A percentile compares a stretch with the other conserved stretches of the same genome.
Evolutionary conservation across 805 yeast species (phyloP).

Genomic region (Ogataea neopini): DNA sequence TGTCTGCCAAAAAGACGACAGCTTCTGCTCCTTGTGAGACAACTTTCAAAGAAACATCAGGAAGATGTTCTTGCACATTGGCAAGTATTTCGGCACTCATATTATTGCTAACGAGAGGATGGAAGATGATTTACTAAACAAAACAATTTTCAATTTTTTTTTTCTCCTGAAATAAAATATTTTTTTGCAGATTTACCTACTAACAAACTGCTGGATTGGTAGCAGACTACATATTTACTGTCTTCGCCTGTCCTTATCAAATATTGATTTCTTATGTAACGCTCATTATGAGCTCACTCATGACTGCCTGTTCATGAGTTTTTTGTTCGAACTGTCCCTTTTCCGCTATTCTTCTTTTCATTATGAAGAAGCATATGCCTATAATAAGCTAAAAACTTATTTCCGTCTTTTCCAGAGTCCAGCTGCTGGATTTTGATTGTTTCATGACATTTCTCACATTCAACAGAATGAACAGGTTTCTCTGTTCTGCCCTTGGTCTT

Average conservation of each 20-base stretch:
- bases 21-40: slow-evolving; percentile 94
- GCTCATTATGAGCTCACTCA: too few species aligned
- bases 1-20: slow-evolving; percentile 59
- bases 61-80: slow-evolving; percentile 44
- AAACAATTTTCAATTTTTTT: not conserved
- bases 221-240: not conserved
- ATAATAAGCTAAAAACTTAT: slow-evolving; percentile 30
- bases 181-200: too few species aligned
- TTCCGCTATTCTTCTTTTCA: slow-evolving; percentile 26
- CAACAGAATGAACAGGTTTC: slow-evolving; percentile 22
- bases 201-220: too few species aligned
- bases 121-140: not conserved
- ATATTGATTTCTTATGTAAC: too few species aligned
- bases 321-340: not conserved
- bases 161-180: not conserved
- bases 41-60: slow-evolving; percentile 50
- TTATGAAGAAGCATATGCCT: slow-evolving; percentile 33
- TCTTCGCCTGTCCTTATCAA: not conserved
- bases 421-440: slow-evolving; percentile 24
- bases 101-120: not conserved
- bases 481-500: slow-evolving; percentile 21
- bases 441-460: slow-evolving; percentile 27
- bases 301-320: too few species aligned
- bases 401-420: slow-evolving; percentile 19
- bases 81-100: slow-evolving; percentile 59